phyloP scores from a whole-genome alignment of 768 basidiomycete genomes.

The Thelephora aurantiotincta region DNA sequence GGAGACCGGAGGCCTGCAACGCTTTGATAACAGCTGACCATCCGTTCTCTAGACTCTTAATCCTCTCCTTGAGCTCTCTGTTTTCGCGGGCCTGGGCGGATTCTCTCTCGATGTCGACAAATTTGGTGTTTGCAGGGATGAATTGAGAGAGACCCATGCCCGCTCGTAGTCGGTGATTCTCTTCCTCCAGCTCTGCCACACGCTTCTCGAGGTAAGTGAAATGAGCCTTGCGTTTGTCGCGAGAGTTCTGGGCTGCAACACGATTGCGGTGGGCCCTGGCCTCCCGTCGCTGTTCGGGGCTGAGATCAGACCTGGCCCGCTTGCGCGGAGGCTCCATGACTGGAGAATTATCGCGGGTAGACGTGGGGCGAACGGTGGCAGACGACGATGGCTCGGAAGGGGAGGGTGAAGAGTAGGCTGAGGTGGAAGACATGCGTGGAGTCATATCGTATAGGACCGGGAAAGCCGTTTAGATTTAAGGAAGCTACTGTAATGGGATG shows the following conservation, averaged over 20 bases:
- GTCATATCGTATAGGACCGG: too few relatives aligned
- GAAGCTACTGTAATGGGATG: too few relatives aligned
- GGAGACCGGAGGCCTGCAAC: conserved; percentile 51
- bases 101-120: too few relatives aligned
- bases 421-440: background rate
- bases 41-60: conserved; percentile 65
- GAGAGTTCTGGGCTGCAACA: conserved; percentile 86
- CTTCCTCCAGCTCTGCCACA: conserved; percentile 76
- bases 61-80: conserved; percentile 58
- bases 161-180: conserved; percentile 64
- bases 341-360: conserved; percentile 6
- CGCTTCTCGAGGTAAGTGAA: conserved; percentile 87
- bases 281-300: conserved; percentile 71
- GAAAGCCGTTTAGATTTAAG: too few relatives aligned
- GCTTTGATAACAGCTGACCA: conserved; percentile 75
- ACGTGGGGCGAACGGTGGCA: conserved; percentile 2
- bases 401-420: background rate
- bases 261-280: conserved; percentile 85
- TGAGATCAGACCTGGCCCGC: conserved; percentile 47
- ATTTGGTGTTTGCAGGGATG: conserved; percentile 13
- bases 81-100: conserved; percentile 44
- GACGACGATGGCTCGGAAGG: background rate
- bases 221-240: conserved; percentile 82
- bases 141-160: conserved; percentile 22
- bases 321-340: conserved; percentile 44